A percentile compares a stretch with the other conserved stretches of the same genome.
Conservation (phyloP, 345 rosid species). For the Euphorbia pulcherrima region DNA sequence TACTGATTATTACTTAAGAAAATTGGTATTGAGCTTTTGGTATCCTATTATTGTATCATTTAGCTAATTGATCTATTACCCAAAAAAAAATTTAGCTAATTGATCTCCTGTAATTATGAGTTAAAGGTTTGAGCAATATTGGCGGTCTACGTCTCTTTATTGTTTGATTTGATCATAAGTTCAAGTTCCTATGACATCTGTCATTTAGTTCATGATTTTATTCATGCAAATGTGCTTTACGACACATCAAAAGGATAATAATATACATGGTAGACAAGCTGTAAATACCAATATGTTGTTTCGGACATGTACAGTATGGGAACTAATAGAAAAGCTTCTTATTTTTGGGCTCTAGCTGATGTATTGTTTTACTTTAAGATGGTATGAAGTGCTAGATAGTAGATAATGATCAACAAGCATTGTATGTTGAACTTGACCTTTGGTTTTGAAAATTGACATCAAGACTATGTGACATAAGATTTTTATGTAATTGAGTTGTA, state of each 20-base stretch:
- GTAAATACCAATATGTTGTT: neutral
- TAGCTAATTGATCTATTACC: no score
- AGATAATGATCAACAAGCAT: neutral
- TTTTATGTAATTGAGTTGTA: neutral
- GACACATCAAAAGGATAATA: neutral
- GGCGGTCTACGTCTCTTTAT: no score
- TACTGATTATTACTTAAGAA: no score
- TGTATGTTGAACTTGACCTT: neutral
- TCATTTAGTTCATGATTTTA: neutral
- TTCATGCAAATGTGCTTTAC: neutral
- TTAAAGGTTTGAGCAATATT: no score
- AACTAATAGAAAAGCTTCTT: neutral
- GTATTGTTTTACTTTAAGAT: neutral
- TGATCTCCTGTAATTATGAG: no score
- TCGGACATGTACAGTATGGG: neutral
- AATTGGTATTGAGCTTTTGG: no score
- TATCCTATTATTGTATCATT: no score
- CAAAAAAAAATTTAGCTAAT: no score
- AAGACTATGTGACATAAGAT: neutral
- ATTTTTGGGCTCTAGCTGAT: neutral
- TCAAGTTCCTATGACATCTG: neutral
- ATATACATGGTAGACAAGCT: neutral
- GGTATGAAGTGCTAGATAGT: constrained; percentile 1
- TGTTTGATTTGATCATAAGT: neutral
- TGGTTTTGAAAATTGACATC: neutral